Conservation (phyloP, 2,329 filamentous ascomycete genomes). For the Paraconiothyrium brasiliense region DNA sequence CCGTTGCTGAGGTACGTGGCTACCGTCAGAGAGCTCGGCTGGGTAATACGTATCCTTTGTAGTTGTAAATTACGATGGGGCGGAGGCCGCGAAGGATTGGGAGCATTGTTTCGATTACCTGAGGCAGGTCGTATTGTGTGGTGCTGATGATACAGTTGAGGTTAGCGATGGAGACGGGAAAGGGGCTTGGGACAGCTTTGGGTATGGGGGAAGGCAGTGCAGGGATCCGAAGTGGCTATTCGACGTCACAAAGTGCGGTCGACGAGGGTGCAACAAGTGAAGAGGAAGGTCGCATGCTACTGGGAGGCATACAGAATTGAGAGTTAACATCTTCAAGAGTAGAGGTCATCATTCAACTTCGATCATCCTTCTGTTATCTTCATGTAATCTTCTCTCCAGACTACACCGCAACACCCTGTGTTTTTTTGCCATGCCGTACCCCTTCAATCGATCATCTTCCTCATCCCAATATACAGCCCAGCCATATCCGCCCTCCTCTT, state of each 20-base stretch:
- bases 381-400: slow-evolving; percentile 53
- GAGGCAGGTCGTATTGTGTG: slow-evolving; percentile 22
- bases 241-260: slow-evolving; percentile 22
- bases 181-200: slow-evolving; percentile 13
- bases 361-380: slow-evolving; percentile 28
- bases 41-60: background rate
- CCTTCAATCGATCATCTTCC: slow-evolving; percentile 57
- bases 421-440: slow-evolving; percentile 47
- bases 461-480: slow-evolving; percentile 65
- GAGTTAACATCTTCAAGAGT: too few relatives aligned
- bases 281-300: background rate
- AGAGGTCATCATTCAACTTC: slow-evolving; percentile 25
- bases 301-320: too few relatives aligned
- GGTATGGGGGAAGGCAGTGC: slow-evolving; percentile 23
- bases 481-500: slow-evolving; percentile 54
- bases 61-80: background rate
- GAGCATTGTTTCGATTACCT: slow-evolving; percentile 27
- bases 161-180: slow-evolving; percentile 9
- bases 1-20: too few relatives aligned
- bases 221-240: slow-evolving; percentile 25
- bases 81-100: slow-evolving; percentile 5
- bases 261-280: slow-evolving; percentile 16
- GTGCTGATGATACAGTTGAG: slow-evolving; percentile 29
- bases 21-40: too few relatives aligned
- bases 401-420: slow-evolving; percentile 56